Conservation (phyloP, 345 rosid species). For the Aurinia saxatilis region DNA sequence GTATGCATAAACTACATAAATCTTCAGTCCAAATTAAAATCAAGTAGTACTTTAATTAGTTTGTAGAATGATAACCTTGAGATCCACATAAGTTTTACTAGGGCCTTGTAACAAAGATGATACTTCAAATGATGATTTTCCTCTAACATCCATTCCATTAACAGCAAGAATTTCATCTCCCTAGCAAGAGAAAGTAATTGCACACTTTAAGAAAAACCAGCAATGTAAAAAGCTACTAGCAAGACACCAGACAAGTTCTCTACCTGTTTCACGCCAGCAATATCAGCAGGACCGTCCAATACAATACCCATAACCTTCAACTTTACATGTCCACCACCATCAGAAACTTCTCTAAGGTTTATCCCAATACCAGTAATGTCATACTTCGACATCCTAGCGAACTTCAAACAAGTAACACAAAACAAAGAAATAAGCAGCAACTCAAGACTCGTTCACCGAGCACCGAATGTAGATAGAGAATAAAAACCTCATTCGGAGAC, state of each 20-base stretch:
- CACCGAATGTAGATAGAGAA: not conserved
- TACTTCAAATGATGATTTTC: constrained; percentile 91
- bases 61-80: constrained; percentile 47
- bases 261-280: constrained; percentile 90
- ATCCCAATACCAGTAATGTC: constrained; percentile 89
- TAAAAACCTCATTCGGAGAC: constrained; percentile 71
- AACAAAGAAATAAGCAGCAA: constrained; percentile 18
- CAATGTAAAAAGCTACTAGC: not conserved
- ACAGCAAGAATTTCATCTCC: constrained; percentile 84
- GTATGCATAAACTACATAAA: constrained; percentile 5
- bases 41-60: not conserved
- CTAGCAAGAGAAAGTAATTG: constrained; percentile 28
- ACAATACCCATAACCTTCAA: constrained; percentile 77
- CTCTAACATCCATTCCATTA: constrained; percentile 68
- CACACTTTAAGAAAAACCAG: not conserved
- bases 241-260: not conserved
- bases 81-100: constrained; percentile 68
- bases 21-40: not conserved
- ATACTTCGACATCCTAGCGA: constrained; percentile 94
- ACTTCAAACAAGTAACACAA: constrained; percentile 45
- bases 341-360: constrained; percentile 89
- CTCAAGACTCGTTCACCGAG: constrained; percentile 3
- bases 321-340: constrained; percentile 50
- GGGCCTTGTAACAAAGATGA: constrained; percentile 95
- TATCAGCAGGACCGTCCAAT: constrained; percentile 81